phyloP scores from a whole-genome alignment of 768 basidiomycete species.

The Hygrocybe coccinea region DNA sequence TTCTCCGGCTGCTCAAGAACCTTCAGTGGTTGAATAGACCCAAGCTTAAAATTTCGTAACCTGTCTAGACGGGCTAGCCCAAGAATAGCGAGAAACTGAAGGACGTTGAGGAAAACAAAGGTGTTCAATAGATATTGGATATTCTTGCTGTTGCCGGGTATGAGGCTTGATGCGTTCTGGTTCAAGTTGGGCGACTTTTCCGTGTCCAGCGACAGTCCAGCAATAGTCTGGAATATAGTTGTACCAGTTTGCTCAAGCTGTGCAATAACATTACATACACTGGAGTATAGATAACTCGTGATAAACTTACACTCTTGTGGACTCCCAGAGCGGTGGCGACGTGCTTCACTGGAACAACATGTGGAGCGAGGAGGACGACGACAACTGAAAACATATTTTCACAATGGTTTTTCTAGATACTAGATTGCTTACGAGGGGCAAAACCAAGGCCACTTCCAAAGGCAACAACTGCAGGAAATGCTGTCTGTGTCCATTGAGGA shows the following conservation, averaged over 20 bases:
- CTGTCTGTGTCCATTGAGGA: constrained; percentile 48
- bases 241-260: constrained; percentile 75
- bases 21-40: background rate
- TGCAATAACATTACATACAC: background rate
- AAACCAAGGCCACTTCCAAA: constrained; percentile 70
- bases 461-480: constrained; percentile 55
- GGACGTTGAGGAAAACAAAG: constrained; percentile 52
- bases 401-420: constrained; percentile 6
- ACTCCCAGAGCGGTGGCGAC: constrained; percentile 74
- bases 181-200: constrained; percentile 18
- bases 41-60: constrained; percentile 27
- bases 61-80: constrained; percentile 46
- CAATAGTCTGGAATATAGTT: constrained; percentile 65
- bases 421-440: constrained; percentile 50
- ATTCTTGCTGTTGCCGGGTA: background rate
- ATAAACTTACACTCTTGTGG: constrained; percentile 63
- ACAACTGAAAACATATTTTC: constrained; percentile 42
- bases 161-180: constrained; percentile 17
- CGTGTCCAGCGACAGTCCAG: constrained; percentile 38
- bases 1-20: background rate
- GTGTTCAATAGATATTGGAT: constrained; percentile 52
- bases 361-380: constrained; percentile 68
- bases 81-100: constrained; percentile 52
- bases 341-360: constrained; percentile 64
- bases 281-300: background rate